These are phyloP conservation scores for Aspergillus luchuensis DNA, from an alignment of 2,329 filamentous ascomycete species.

Conservation along the genomic window DNA sequence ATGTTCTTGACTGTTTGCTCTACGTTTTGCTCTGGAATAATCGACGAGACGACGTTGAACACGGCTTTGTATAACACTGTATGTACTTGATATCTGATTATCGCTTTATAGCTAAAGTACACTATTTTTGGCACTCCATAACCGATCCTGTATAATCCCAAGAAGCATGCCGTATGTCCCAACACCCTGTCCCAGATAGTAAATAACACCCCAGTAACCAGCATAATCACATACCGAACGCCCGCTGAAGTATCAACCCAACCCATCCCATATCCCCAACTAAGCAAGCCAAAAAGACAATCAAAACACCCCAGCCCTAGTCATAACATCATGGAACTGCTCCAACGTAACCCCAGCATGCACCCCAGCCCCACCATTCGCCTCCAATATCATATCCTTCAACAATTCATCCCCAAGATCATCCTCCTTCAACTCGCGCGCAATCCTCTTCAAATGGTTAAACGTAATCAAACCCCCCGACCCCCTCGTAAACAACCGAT, in stretches of 20 bases:
- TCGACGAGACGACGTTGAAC: not conserved
- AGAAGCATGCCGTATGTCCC: not conserved
- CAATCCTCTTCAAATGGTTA: conserved; percentile 74
- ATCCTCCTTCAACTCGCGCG: conserved; percentile 78
- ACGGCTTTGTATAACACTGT: not conserved
- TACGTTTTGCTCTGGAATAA: not conserved
- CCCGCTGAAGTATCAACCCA: conserved; percentile 9
- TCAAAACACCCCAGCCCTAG: conserved; percentile 77
- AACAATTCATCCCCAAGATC: conserved; percentile 75
- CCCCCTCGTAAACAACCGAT: conserved; percentile 70
- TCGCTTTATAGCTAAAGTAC: not conserved
- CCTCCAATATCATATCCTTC: conserved; percentile 92
- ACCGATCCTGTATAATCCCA: not conserved
- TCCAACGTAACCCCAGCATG: conserved; percentile 70
- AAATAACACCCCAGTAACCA: not conserved
- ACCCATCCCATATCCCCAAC: not conserved
- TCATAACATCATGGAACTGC: conserved; percentile 87
- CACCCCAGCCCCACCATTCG: conserved; percentile 76
- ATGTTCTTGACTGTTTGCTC: not conserved
- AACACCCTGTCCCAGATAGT: not conserved
- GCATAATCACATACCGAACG: not conserved
- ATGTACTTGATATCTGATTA: not conserved
- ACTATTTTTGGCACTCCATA: not conserved
- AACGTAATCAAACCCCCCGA: conserved; percentile 70
- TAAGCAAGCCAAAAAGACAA: conserved; percentile 31